Conservation (phyloP, 352 stramenopile genomes). For the Aphanomyces invadans region DNA sequence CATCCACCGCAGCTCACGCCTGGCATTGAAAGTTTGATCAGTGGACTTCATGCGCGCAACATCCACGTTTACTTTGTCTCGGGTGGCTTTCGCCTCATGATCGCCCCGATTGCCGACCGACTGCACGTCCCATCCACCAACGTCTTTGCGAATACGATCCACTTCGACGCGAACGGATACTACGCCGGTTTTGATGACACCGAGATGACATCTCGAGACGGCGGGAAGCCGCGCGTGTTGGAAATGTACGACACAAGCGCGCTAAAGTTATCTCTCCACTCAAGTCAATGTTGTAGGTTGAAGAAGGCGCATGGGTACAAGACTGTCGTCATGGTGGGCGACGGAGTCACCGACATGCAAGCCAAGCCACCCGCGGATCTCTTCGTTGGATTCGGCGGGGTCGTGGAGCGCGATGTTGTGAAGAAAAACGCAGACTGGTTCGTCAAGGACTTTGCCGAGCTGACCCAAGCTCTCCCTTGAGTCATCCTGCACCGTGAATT, state of each 20-base stretch:
- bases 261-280: too few relatives aligned
- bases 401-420: slow-evolving; percentile 91
- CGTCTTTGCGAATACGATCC: slow-evolving; percentile 98
- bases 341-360: slow-evolving; percentile 97
- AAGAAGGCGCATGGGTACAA: slow-evolving; percentile 88
- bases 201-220: slow-evolving; percentile 89
- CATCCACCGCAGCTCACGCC: slow-evolving; percentile 88
- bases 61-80: slow-evolving; percentile 97
- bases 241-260: slow-evolving; percentile 38
- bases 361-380: slow-evolving; percentile 94
- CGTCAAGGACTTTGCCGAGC: slow-evolving; percentile 91
- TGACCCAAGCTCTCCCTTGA: slow-evolving; percentile 40
- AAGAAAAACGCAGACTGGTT: slow-evolving; percentile 95
- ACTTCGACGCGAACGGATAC: slow-evolving; percentile 84
- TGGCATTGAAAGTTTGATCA: slow-evolving; percentile 86
- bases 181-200: slow-evolving; percentile 92
- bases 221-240: slow-evolving; percentile 72
- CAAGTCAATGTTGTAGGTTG: slow-evolving; percentile 49
- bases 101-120: slow-evolving; percentile 90
- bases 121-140: slow-evolving; percentile 79
- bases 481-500: background rate
- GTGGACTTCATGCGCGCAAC: slow-evolving; percentile 79
- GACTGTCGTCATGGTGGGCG: slow-evolving; percentile 98
- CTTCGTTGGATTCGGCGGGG: slow-evolving; percentile 97
- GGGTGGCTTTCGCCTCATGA: slow-evolving; percentile 98